Evolutionary conservation across 2,329 filamentous ascomycete species (phyloP).

Genomic region (Colletotrichum liriopes): DNA sequence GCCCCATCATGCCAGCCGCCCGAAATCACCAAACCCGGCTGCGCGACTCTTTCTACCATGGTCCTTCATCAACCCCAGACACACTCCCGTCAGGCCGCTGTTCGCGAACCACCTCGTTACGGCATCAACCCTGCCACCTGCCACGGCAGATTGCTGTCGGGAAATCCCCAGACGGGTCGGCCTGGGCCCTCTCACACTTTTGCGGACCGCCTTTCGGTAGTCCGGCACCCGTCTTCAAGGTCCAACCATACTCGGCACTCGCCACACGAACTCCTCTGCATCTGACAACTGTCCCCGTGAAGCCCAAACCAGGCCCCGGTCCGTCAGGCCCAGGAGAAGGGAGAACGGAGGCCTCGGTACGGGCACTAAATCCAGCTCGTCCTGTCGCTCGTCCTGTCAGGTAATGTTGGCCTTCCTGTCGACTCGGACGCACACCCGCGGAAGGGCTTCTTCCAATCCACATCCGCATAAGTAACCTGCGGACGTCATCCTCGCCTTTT

Average conservation of each 20-base stretch:
- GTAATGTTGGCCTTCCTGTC: conserved; percentile 1
- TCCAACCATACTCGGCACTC: conserved; percentile 6
- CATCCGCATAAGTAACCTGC: not conserved
- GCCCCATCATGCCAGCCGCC: not conserved
- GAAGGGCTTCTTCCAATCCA: conserved; percentile 6
- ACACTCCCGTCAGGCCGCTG: conserved; percentile 1
- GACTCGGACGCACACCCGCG: conserved; percentile 5
- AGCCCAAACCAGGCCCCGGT: conserved; percentile 1
- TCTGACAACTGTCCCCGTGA: conserved; percentile 10
- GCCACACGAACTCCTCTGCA: conserved; percentile 4
- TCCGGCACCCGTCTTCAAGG: conserved; percentile 21
- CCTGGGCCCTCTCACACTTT: conserved; percentile 6
- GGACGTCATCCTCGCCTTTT: not conserved
- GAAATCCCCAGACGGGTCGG: not conserved
- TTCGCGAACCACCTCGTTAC: not conserved
- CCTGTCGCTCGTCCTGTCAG: conserved; percentile 6
- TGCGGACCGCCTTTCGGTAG: conserved; percentile 5
- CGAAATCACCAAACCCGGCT: conserved; percentile 2
- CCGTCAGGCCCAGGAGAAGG: not conserved
- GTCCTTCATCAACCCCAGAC: conserved; percentile 7
- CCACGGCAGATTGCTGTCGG: conserved; percentile 1
- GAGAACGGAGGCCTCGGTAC: not conserved
- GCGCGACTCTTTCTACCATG: not conserved
- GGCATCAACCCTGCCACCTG: conserved; percentile 5
- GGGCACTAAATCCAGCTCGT: not conserved